Evolutionary conservation across 768 basidiomycete species (phyloP).

Genomic region (Lentinula raphanica): DNA sequence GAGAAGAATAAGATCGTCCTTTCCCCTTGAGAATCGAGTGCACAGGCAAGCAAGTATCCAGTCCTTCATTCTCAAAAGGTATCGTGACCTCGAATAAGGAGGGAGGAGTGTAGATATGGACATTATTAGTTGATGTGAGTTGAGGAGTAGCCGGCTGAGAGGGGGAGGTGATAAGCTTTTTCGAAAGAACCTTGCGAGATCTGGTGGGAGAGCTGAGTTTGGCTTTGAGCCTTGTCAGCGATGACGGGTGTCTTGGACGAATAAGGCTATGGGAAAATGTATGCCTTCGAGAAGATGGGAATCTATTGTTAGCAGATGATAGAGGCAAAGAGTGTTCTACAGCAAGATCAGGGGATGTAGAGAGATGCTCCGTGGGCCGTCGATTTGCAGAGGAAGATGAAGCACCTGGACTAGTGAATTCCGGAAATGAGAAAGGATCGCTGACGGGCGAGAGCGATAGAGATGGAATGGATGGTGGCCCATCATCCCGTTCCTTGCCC

Average conservation of each 20-base stretch:
- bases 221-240: conserved; percentile 43
- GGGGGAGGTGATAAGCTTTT: conserved; percentile 23
- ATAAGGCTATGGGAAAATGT: conserved; percentile 54
- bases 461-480: conserved; percentile 60
- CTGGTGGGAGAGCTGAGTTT: conserved; percentile 39
- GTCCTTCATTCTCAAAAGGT: background rate
- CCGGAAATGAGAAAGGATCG: background rate
- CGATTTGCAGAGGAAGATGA: background rate
- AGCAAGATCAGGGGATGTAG: background rate
- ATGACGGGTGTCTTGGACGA: conserved; percentile 36
- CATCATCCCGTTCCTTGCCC: conserved; percentile 44
- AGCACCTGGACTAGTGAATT: background rate
- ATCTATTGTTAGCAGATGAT: conserved; percentile 23
- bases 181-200: conserved; percentile 41
- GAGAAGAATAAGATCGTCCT: conserved; percentile 59
- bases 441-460: conserved; percentile 50
- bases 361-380: background rate
- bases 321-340: conserved; percentile 6
- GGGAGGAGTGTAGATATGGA: background rate
- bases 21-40: conserved; percentile 36
- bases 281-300: conserved; percentile 41
- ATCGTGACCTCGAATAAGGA: background rate
- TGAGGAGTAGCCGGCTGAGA: background rate
- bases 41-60: background rate
- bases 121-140: background rate